Evolutionary conservation across 192 early-diverging fungal species (phyloP).

Genomic region (Umbelopsis sp.): DNA sequence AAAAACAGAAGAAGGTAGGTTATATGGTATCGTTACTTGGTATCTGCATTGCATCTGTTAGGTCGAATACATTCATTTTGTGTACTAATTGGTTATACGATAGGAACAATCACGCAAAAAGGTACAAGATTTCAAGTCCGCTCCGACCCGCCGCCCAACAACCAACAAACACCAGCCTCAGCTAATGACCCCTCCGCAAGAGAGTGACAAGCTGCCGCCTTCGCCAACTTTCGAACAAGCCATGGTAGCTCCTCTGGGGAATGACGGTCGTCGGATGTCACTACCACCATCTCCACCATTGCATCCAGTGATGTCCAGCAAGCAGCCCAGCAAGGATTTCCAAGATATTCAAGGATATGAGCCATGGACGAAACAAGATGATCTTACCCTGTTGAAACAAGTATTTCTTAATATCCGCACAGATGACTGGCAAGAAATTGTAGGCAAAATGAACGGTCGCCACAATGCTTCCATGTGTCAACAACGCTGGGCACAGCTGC

Average conservation of each 20-base stretch:
- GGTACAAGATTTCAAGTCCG: background rate
- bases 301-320: background rate
- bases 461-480: conserved; percentile 33
- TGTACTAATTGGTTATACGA: background rate
- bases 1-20: background rate
- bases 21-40: background rate
- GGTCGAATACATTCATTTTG: background rate
- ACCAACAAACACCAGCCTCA: background rate
- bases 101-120: background rate
- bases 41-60: background rate
- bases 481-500: conserved; percentile 32
- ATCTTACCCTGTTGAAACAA: conserved; percentile 29
- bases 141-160: background rate
- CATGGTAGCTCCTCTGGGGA: conserved; percentile 9
- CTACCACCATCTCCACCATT: conserved; percentile 13
- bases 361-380: conserved; percentile 38
- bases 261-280: background rate
- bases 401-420: conserved; percentile 29
- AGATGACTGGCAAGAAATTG: conserved; percentile 33
- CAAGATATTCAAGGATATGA: conserved; percentile 31
- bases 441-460: conserved; percentile 27
- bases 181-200: conserved; percentile 5
- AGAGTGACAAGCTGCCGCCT: background rate
- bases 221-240: background rate
- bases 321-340: conserved; percentile 23